phyloP scores from a whole-genome alignment of 2,329 filamentous ascomycete species.

The Cryphonectria nitschkei region DNA sequence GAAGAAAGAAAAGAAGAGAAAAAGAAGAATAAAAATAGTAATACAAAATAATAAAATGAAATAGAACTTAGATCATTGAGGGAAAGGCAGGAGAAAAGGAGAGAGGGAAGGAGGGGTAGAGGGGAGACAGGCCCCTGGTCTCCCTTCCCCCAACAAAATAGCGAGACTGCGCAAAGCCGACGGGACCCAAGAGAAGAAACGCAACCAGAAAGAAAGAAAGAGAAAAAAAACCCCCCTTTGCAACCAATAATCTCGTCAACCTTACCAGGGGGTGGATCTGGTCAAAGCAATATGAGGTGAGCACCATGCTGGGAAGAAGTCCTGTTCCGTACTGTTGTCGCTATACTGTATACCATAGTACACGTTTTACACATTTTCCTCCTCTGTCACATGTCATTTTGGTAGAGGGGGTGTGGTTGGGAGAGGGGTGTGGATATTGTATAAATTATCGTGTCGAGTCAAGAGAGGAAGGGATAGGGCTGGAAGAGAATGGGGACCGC shows the following conservation, averaged over 20 bases:
- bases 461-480: neutral
- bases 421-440: neutral
- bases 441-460: neutral
- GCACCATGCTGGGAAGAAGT: too few relatives aligned
- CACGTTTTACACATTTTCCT: neutral
- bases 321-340: neutral
- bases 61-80: neutral
- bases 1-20: neutral
- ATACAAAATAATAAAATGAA: neutral
- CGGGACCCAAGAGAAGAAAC: too few relatives aligned
- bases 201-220: too few relatives aligned
- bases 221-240: too few relatives aligned
- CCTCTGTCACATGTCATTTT: slow-evolving; percentile 7
- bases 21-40: neutral
- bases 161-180: neutral
- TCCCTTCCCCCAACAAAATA: neutral
- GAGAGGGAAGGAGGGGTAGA: neutral
- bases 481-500: neutral
- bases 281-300: neutral
- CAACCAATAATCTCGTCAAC: neutral
- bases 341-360: neutral
- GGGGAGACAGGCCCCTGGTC: neutral
- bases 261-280: neutral
- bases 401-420: too few relatives aligned
- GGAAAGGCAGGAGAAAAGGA: neutral